Evolutionary conservation across 169 alveolate species (phyloP).

Genomic region (Plasmodium blacklocki): DNA sequence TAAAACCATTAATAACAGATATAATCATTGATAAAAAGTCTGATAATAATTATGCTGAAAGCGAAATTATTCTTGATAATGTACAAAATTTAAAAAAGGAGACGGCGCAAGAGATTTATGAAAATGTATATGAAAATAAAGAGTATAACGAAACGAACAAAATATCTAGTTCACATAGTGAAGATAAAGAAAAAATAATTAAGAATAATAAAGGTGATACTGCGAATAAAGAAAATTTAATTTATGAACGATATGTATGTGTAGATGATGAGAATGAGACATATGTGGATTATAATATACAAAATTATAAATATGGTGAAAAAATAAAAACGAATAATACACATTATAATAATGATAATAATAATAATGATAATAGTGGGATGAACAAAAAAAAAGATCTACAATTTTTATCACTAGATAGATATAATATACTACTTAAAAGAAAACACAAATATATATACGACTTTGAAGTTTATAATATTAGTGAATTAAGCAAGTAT

Average conservation of each 20-base stretch:
- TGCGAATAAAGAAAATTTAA: neutral
- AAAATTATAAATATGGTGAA: neutral
- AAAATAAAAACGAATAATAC: neutral
- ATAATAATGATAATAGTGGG: neutral
- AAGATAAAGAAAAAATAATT: no score
- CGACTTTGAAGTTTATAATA: constrained; percentile 43
- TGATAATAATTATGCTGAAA: neutral
- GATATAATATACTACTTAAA: constrained; percentile 17
- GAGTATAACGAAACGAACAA: no score
- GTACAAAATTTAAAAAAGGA: neutral
- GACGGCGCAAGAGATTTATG: neutral
- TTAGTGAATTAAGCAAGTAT: constrained; percentile 22
- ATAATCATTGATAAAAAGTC: neutral
- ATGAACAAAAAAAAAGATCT: neutral
- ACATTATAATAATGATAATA: neutral
- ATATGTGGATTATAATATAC: no score
- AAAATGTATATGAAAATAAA: no score
- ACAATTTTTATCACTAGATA: constrained; percentile 9
- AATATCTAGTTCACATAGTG: no score
- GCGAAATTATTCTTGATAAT: no score
- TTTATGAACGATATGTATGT: neutral
- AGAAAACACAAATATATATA: constrained; percentile 39
- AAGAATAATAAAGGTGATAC: neutral
- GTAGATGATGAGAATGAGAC: neutral
- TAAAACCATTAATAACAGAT: constrained; percentile 31